A percentile compares a stretch with the other conserved stretches of the same genome.
These are phyloP conservation scores for Dichomitus squalens DNA, from an alignment of 1,284 basidiomycete genomes.

Conservation along the genomic window DNA sequence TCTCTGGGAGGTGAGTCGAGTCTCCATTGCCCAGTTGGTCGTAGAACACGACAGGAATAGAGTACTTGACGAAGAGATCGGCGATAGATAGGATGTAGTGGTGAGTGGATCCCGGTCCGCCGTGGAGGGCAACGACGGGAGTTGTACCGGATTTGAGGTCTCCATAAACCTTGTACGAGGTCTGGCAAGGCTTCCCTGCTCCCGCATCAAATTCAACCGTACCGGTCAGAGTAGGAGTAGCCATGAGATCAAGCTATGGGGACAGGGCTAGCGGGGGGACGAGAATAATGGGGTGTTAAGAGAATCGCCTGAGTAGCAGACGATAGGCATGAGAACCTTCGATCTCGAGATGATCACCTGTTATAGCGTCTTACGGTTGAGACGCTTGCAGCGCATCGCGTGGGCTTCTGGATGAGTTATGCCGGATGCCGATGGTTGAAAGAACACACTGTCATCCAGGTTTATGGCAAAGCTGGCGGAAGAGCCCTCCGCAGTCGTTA, in stretches of 20 bases:
- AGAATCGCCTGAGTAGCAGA: too few species aligned
- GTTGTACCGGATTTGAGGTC: slow-evolving; percentile 30
- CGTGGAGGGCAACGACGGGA: slow-evolving; percentile 44
- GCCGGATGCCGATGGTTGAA: too few species aligned
- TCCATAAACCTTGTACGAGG: slow-evolving; percentile 34
- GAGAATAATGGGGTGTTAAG: too few species aligned
- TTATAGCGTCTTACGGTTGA: too few species aligned
- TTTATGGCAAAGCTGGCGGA: too few species aligned
- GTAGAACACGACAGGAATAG: slow-evolving; percentile 46
- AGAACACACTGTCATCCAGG: too few species aligned
- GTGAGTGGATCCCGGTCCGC: slow-evolving; percentile 46
- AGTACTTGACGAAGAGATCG: slow-evolving; percentile 6
- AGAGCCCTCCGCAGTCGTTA: too few species aligned
- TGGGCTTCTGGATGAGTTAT: too few species aligned
- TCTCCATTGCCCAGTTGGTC: slow-evolving; percentile 49
- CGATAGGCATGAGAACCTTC: too few species aligned
- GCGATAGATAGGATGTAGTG: slow-evolving; percentile 31
- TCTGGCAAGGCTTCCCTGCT: slow-evolving; percentile 25
- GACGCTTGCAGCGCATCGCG: too few species aligned
- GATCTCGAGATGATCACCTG: too few species aligned
- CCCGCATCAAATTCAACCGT: slow-evolving; percentile 18
- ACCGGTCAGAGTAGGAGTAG: slow-evolving; percentile 10
- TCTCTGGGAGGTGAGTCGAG: slow-evolving; percentile 44
- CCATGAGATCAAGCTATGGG: slow-evolving; percentile 11
- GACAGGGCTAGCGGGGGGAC: too few species aligned